Conservation (phyloP, 1,284 basidiomycete genomes). For the Singerocomus rubriflavus region DNA sequence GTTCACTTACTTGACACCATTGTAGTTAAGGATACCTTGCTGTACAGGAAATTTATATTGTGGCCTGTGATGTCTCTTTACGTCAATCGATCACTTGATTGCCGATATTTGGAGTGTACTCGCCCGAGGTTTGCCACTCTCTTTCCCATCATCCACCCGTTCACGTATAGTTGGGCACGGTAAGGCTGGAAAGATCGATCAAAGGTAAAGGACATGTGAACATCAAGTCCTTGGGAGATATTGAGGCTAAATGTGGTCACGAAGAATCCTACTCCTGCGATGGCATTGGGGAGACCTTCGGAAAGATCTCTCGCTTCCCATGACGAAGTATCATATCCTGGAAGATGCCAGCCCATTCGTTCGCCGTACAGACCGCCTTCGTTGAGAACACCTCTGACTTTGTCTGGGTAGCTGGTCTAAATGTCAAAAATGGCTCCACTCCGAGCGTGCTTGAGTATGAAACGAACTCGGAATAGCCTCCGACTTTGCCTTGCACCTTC, state of each 20-base stretch:
- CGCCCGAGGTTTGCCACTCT: conserved; percentile 68
- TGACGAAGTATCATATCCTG: conserved; percentile 59
- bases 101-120: conserved; percentile 1
- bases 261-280: conserved; percentile 76
- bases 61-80: conserved; percentile 42
- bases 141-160: conserved; percentile 88
- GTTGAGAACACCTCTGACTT: conserved; percentile 65
- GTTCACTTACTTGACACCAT: conserved; percentile 60
- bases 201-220: conserved; percentile 67
- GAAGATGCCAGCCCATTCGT: conserved; percentile 79
- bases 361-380: conserved; percentile 81
- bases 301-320: conserved; percentile 57
- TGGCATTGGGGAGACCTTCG: conserved; percentile 51
- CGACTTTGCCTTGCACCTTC: conserved; percentile 81
- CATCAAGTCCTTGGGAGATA: conserved; percentile 58
- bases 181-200: conserved; percentile 59
- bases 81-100: conserved; percentile 2
- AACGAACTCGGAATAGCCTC: conserved; percentile 68
- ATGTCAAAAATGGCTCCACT: conserved; percentile 1
- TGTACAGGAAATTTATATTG: conserved; percentile 78
- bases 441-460: not conserved
- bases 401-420: conserved; percentile 56
- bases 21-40: conserved; percentile 70
- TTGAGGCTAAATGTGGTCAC: conserved; percentile 65
- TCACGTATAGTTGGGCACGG: conserved; percentile 70